Conservation (phyloP, 2,329 filamentous ascomycete species). For the Ceratocystis cubensis region DNA sequence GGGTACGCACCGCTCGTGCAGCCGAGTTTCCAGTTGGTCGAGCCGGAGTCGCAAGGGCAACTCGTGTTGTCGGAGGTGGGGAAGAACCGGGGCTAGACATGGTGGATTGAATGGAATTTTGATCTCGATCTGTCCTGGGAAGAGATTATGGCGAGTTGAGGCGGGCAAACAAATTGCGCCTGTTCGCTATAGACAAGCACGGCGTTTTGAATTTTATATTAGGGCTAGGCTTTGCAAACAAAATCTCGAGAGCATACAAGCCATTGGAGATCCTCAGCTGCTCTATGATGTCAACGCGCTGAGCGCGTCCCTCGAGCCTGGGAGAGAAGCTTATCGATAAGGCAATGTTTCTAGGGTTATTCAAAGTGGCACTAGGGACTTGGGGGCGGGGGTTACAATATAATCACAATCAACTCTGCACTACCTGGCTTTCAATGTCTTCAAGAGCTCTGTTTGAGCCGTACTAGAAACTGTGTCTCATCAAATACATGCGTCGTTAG, state of each 20-base stretch:
- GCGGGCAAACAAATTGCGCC: too few relatives aligned
- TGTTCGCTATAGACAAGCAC: too few relatives aligned
- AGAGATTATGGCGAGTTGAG: background rate
- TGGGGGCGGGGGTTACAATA: background rate
- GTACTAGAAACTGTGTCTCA: conserved; percentile 11
- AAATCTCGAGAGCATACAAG: too few relatives aligned
- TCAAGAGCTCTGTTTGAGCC: background rate
- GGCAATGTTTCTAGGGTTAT: background rate
- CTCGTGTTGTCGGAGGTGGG: conserved; percentile 12
- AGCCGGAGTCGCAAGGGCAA: conserved; percentile 20
- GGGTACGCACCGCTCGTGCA: conserved; percentile 30
- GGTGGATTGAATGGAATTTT: background rate
- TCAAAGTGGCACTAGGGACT: background rate
- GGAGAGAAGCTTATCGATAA: background rate
- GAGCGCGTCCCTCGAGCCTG: background rate
- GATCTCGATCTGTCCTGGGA: background rate
- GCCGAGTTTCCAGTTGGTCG: conserved; percentile 27
- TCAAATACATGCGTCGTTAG: conserved; percentile 9
- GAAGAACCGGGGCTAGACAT: conserved; percentile 16
- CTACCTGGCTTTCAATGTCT: background rate
- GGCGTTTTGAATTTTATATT: too few relatives aligned
- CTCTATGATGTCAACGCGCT: conserved; percentile 8
- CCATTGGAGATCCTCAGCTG: background rate
- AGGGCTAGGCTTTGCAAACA: too few relatives aligned
- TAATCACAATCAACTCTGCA: background rate